These are phyloP conservation scores for Ophiostoma populinum DNA, from an alignment of 2,329 filamentous ascomycete species.

Conservation along the genomic window DNA sequence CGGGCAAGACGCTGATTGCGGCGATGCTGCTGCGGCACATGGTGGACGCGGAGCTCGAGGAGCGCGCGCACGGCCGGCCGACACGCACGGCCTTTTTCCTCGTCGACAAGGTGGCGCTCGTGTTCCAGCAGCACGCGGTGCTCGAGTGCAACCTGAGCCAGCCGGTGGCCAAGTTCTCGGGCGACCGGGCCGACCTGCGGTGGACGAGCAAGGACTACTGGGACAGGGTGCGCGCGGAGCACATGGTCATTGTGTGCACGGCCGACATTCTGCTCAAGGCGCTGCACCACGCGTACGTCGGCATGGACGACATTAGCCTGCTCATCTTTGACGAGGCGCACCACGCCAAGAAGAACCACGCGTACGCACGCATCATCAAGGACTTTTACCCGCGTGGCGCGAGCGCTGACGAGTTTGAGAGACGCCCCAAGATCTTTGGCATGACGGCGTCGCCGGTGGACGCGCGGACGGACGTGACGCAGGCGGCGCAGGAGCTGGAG, in stretches of 20 bases:
- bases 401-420: slow-evolving; percentile 20
- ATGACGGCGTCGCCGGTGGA: slow-evolving; percentile 97
- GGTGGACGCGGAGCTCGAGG: slow-evolving; percentile 60
- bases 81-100: slow-evolving; percentile 70
- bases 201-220: slow-evolving; percentile 27
- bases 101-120: slow-evolving; percentile 76
- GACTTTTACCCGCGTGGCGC: slow-evolving; percentile 51
- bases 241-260: slow-evolving; percentile 83
- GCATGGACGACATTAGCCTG: slow-evolving; percentile 70
- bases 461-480: slow-evolving; percentile 53
- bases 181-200: slow-evolving; percentile 37
- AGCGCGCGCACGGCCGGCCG: slow-evolving; percentile 40
- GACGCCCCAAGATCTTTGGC: slow-evolving; percentile 65
- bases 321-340: slow-evolving; percentile 94
- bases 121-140: slow-evolving; percentile 76
- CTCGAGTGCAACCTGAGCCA: slow-evolving; percentile 67
- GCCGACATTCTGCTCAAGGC: slow-evolving; percentile 71
- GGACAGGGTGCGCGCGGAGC: slow-evolving; percentile 35
- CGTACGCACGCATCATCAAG: slow-evolving; percentile 79
- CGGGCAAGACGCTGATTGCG: slow-evolving; percentile 92
- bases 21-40: slow-evolving; percentile 64
- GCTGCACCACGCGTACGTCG: slow-evolving; percentile 61
- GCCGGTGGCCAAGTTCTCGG: slow-evolving; percentile 56
- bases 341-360: slow-evolving; percentile 85
- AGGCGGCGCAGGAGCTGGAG: slow-evolving; percentile 60